phyloP scores from a whole-genome alignment of 1,139 yeast genomes.

The Lodderomyces metapsilosis region DNA sequence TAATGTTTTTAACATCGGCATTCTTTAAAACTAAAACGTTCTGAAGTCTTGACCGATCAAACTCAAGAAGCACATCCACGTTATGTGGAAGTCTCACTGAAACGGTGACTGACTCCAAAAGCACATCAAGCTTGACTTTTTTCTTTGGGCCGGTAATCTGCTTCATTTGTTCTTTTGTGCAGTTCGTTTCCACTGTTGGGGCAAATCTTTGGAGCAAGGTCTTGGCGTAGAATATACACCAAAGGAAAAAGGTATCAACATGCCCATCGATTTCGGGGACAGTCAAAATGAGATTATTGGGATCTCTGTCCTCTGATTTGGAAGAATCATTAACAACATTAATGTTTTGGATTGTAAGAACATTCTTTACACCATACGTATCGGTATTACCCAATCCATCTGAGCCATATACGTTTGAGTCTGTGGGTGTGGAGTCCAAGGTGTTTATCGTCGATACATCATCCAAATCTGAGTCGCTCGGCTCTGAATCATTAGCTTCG shows the following conservation, averaged over 20 bases:
- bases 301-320: slow-evolving; percentile 21
- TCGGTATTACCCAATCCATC: slow-evolving; percentile 13
- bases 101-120: slow-evolving; percentile 41
- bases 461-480: slow-evolving; percentile 27
- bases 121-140: slow-evolving; percentile 32
- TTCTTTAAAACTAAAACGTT: slow-evolving; percentile 29
- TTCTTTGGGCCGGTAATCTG: slow-evolving; percentile 23
- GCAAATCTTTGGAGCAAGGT: slow-evolving; percentile 35
- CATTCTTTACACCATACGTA: slow-evolving; percentile 25
- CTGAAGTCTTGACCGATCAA: slow-evolving; percentile 35
- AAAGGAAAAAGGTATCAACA: slow-evolving; percentile 41
- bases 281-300: slow-evolving; percentile 26
- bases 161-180: slow-evolving; percentile 26
- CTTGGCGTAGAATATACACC: slow-evolving; percentile 44
- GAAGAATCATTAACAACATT: slow-evolving; percentile 22
- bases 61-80: slow-evolving; percentile 52
- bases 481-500: slow-evolving; percentile 22
- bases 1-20: slow-evolving; percentile 32
- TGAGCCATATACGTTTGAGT: slow-evolving; percentile 12
- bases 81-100: slow-evolving; percentile 50
- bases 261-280: slow-evolving; percentile 42
- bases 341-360: slow-evolving; percentile 30
- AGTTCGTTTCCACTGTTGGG: slow-evolving; percentile 33
- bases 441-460: slow-evolving; percentile 40
- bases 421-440: slow-evolving; percentile 16